Evolutionary conservation across 1,284 basidiomycete species (phyloP), one percentile per base, ranked within the genome.

Genomic region (Puccinia hordei): DNA sequence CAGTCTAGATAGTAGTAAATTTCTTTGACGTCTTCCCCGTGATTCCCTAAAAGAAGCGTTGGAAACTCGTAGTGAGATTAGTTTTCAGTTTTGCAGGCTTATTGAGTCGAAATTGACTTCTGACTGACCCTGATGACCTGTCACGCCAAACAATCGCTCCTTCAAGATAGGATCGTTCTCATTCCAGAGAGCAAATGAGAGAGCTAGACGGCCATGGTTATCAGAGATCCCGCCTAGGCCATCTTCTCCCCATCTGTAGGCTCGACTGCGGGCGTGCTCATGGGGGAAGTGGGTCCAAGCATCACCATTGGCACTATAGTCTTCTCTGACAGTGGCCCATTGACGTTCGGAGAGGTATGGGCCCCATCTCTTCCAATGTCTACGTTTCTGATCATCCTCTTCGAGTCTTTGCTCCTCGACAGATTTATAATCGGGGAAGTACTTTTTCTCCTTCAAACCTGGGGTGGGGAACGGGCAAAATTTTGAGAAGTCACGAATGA

Each of bases 231-330:
- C 96, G 41, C 92, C 96, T 80, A 99, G 91, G 81, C 96, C 96
- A 85, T 99, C 96, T 86, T 99, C 96, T 73, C 96, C 96, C 96
- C 96, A 99, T 84, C 96, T 90, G 87, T 97, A 99, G 72, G 94
- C 93, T 81, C 96, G 91, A 82, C 93, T 96, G 82, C 95, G 90
- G 3, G 96, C 92, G 83, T 95, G 93, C 82, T 94, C 93, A 86
- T 98, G 97, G 57, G 95, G 94, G 86, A 99, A 99, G 85, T 96
- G 94, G 83, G 91, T 92, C 96, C 96, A 99, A 10, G 96, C 95
- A 85, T 99, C 94, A 77, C 96, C 96, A 85, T 98, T 92, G 49
- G 89, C 91, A 65, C 95, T 98, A 87, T 99, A 99, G 86, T 99
- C 96, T 86, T 99, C 96, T 82, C 96, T 91, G 55, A 99, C 96